Evolutionary conservation across 768 basidiomycete genomes (phyloP), one percentile per base, ranked within the genome.

Genomic region (Basidioascus undulatus): DNA sequence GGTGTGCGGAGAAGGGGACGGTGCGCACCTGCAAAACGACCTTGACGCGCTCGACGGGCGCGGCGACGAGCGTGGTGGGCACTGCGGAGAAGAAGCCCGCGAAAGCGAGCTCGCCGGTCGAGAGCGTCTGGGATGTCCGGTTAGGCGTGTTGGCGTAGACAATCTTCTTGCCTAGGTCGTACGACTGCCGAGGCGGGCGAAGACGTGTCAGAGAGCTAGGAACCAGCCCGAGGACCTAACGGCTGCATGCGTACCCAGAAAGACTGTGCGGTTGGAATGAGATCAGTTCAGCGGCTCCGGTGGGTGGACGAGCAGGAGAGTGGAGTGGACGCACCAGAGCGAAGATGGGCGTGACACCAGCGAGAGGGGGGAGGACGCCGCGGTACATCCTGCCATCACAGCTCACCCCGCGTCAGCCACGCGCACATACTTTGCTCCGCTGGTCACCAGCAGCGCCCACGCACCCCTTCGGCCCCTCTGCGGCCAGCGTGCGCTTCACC

Each of bases 61-160:
- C 87, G n/a, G 84, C 83, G 25, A 94, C 66, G 24, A 87, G 62
- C 0, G 89, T 89, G 7, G 82, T 71, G 25, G 92, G 92, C 38
- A 94, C 62, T 5, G 92, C 92, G 16, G 82, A 87, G 47, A 98
- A 61, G 62, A 87, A 94, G 21, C 92, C 92, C 30, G 92, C 92
- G 18, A 71, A 58, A 2, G 92, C 92, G 21, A 96, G 70, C 58
- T 98, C 89, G 25, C 60, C 51, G 23, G 70, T 71, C 13, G 76
- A 72, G 34, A 98, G 63, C 12, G 60, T 53, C 40, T 70, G 65
- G 41, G 61, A 67, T 16, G 59, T 66, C 33, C 86, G 71, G 39
- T 76, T 67, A n/a, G 84, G 82, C n/a, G 81, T 89, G 6, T 68
- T 38, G 20, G 70, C 51, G 48, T 71, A 67, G 45, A 96, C 81